Base-by-base conservation (phyloP, 495 filamentous ascomycete genomes). In the Lichenothelia convexa region DNA sequence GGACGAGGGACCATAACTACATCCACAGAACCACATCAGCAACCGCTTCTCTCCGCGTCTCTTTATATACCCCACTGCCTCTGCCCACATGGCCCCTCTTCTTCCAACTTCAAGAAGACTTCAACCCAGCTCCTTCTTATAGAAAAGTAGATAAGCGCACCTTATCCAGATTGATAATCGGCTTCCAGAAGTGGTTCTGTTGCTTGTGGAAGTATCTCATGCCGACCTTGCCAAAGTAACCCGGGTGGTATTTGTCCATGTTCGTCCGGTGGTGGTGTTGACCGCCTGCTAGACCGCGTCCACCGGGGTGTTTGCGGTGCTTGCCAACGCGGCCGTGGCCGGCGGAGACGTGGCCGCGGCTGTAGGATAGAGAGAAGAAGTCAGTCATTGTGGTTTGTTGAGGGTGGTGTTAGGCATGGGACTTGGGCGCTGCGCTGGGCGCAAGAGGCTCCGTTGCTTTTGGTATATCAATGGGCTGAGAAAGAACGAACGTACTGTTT, bases 211-310 rank as follows among this genome's bases (percentile, higher is more conserved):
- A 79, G 69, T 89, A 84, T 46, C 85, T 66, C 85, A 92, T 93
- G 68, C 84, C 84, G 43, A 93, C 84, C 68, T 93, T 93, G 63
- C 85, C 85, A 64, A 92, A 93, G 78, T 91, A 92, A 78, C 81
- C 82, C 15, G 80, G 80, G 63, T 87, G 80, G 75, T 80, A 86
- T 64, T 89, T 89, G 65, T 92, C 83, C 50, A 92, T 64, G 67
- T 92, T 93, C 50, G 82, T 93, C 44, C 80, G 65, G 72, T 89
- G 82, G 68, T 93, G 85, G 67, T 93, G 85, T 65, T 80, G 74
- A 69, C 84, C 85, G 83, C 84, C 85, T 59, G 85, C 85, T 67
- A 91, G 76, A 83, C 80, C 82, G 60, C 80, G 76, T 75, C 81
- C 81, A 84, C 81, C 81, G 56, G 79, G 79, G 56, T 81, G 78